Evolutionary conservation across 805 yeast species (phyloP).

Genomic region (Cyberlindnera mrakii): DNA sequence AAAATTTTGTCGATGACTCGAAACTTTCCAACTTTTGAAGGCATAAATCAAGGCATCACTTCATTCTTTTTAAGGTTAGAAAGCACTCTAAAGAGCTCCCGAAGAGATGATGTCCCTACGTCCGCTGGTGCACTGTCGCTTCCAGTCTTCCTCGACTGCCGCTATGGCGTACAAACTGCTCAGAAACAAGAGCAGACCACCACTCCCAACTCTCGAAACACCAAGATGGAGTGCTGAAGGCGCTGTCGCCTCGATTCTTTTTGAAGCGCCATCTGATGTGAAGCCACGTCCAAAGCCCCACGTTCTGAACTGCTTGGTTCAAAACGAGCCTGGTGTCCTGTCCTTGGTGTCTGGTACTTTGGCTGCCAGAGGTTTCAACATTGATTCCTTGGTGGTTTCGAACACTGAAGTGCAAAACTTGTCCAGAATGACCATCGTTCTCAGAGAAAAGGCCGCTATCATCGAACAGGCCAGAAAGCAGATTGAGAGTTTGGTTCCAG

Average conservation of each 20-base stretch:
- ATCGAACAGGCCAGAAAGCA: constrained; percentile 98
- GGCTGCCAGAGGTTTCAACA: constrained; percentile 98
- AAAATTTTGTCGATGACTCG: neutral
- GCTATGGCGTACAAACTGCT: constrained; percentile 92
- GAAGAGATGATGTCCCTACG: neutral
- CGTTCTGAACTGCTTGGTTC: constrained; percentile 93
- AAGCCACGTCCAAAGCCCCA: constrained; percentile 71
- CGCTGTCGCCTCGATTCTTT: constrained; percentile 91
- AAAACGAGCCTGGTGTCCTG: constrained; percentile 97
- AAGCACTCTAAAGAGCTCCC: no score
- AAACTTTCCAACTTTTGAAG: neutral
- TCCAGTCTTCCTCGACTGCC: constrained; percentile 42
- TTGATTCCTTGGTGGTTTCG: constrained; percentile 94
- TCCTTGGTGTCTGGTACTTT: constrained; percentile 89
- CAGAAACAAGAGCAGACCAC: constrained; percentile 79
- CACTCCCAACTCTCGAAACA: constrained; percentile 86
- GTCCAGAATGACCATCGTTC: constrained; percentile 93
- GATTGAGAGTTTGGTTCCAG: constrained; percentile 96
- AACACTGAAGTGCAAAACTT: constrained; percentile 93
- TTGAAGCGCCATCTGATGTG: constrained; percentile 69
- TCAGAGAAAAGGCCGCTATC: constrained; percentile 91
- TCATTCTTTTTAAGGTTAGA: no score
- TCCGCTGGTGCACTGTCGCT: neutral
- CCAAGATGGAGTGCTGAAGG: constrained; percentile 96
- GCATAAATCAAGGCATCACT: neutral